Percentiles rank a stretch among this genome's conserved stretches.
phyloP scores from a whole-genome alignment of 2,329 filamentous ascomycete genomes.

The Calycina herbarum region DNA sequence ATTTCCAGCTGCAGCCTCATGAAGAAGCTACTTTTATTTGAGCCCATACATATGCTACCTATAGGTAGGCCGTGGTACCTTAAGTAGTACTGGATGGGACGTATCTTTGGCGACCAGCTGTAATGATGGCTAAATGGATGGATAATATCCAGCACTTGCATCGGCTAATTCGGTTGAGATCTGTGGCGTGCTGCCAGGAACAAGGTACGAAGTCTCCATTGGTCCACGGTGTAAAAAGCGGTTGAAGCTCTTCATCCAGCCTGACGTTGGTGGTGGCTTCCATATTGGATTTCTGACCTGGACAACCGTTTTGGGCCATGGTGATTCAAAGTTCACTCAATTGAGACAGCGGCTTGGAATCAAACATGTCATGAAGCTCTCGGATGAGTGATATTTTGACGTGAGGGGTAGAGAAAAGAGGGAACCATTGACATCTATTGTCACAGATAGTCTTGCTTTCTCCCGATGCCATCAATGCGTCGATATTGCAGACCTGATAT shows the following conservation, averaged over 20 bases:
- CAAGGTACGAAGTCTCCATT: conserved; percentile 4
- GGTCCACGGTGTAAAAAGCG: too few relatives aligned
- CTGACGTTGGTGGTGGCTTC: conserved; percentile 1
- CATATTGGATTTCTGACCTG: neutral
- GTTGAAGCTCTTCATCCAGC: neutral
- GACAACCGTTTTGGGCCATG: conserved; percentile 5
- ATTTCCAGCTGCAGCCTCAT: neutral
- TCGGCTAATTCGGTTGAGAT: conserved; percentile 1
- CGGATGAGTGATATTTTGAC: neutral
- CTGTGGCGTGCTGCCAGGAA: conserved; percentile 6
- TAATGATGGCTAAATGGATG: neutral
- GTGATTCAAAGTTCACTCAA: neutral
- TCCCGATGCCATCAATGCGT: neutral
- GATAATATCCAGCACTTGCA: conserved; percentile 2
- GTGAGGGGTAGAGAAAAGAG: neutral
- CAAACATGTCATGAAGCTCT: neutral
- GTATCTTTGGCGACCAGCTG: neutral
- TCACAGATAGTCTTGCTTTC: conserved; percentile 6
- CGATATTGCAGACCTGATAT: too few relatives aligned
- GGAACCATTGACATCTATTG: neutral
- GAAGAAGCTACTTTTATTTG: conserved; percentile 2
- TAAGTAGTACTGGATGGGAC: too few relatives aligned
- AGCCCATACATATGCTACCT: neutral
- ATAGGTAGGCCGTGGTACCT: too few relatives aligned
- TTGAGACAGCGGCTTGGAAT: conserved; percentile 2